A percentile compares a stretch with the other conserved stretches of the same genome.
These are phyloP conservation scores for Gracilaria domingensis DNA, from an alignment of 23 red algal genomes.

Conservation along the genomic window DNA sequence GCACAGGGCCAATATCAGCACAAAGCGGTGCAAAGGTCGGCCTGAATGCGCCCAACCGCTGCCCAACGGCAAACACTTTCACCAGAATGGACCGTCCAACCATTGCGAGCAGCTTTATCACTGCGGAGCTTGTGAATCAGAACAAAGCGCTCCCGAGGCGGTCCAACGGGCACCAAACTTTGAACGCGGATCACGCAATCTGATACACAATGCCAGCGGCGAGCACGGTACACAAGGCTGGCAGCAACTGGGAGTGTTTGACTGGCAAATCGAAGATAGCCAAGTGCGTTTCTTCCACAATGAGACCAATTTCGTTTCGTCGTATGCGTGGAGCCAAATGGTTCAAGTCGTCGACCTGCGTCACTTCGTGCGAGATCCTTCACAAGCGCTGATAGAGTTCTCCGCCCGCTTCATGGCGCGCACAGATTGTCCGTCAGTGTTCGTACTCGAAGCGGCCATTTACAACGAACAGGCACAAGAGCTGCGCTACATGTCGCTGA, in stretches of 20 bases:
- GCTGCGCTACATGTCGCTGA: background rate
- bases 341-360: constrained; percentile 68
- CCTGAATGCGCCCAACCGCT: constrained; percentile 11
- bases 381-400: constrained; percentile 19
- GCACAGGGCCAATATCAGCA: background rate
- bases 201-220: constrained; percentile 65
- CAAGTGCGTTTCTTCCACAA: background rate
- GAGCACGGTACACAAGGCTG: constrained; percentile 23
- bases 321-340: constrained; percentile 34
- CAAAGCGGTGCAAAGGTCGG: constrained; percentile 37
- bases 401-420: constrained; percentile 57
- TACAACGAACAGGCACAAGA: constrained; percentile 21
- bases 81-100: constrained; percentile 42
- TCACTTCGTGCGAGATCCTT: constrained; percentile 3
- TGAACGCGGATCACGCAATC: constrained; percentile 37
- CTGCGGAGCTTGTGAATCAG: constrained; percentile 53
- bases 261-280: constrained; percentile 50
- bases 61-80: background rate
- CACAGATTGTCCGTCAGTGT: constrained; percentile 59
- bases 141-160: background rate
- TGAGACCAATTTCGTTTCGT: constrained; percentile 62
- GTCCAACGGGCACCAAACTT: background rate
- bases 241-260: background rate
- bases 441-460: constrained; percentile 27
- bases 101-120: constrained; percentile 61